Percentiles rank a stretch among this genome's conserved stretches.
phyloP scores from a whole-genome alignment of 495 filamentous ascomycete species.

The Neurospora tetrasperma region DNA sequence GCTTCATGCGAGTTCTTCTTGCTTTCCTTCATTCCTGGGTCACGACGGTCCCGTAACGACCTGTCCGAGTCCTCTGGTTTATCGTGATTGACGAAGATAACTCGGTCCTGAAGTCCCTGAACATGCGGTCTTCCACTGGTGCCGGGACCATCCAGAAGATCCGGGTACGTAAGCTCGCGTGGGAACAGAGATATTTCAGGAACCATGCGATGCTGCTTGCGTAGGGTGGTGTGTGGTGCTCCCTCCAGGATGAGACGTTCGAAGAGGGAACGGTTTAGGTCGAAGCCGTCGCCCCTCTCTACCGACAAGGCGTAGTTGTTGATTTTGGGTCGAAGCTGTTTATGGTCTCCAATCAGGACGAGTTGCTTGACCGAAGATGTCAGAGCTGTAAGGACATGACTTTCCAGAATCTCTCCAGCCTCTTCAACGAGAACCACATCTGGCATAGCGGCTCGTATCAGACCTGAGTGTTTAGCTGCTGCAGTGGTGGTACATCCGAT shows the following conservation, averaged over 20 bases:
- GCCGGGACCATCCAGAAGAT: slow-evolving; percentile 46
- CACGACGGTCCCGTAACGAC: slow-evolving; percentile 39
- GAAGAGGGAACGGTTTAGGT: slow-evolving; percentile 64
- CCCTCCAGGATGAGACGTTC: slow-evolving; percentile 53
- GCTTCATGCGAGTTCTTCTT: slow-evolving; percentile 62
- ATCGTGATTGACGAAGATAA: slow-evolving; percentile 59
- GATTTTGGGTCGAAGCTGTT: slow-evolving; percentile 64
- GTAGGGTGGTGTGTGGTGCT: slow-evolving; percentile 44
- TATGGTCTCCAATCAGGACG: slow-evolving; percentile 68
- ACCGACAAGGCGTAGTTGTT: slow-evolving; percentile 54
- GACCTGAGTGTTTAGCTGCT: slow-evolving; percentile 51
- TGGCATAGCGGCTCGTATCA: slow-evolving; percentile 40
- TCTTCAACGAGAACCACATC: slow-evolving; percentile 63
- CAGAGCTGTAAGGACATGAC: slow-evolving; percentile 56
- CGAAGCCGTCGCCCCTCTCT: slow-evolving; percentile 57
- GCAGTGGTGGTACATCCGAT: slow-evolving; percentile 70
- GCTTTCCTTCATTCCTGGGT: slow-evolving; percentile 37
- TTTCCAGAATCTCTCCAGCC: slow-evolving; percentile 70
- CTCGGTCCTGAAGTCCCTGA: slow-evolving; percentile 39
- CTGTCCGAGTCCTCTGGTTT: slow-evolving; percentile 39
- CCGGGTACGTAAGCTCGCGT: slow-evolving; percentile 51
- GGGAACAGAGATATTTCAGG: slow-evolving; percentile 59
- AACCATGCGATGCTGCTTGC: slow-evolving; percentile 60
- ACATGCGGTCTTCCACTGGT: slow-evolving; percentile 36
- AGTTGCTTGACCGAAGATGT: slow-evolving; percentile 51